phyloP scores from a whole-genome alignment of 306 rosid genomes.

The Cyamopsis tetragonoloba region DNA sequence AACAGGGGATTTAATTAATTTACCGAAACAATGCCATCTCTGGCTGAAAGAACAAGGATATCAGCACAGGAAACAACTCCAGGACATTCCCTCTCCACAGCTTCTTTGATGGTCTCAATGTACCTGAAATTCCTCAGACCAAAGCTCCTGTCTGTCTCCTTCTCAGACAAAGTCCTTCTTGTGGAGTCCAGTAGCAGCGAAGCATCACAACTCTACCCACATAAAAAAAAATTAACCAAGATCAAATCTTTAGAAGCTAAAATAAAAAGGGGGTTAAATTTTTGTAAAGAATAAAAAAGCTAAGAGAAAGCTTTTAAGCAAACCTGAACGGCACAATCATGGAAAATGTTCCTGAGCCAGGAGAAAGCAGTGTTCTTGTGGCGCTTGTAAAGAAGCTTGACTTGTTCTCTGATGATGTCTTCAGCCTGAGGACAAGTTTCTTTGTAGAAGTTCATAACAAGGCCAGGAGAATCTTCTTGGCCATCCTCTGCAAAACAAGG shows the following conservation, averaged over 20 bases:
- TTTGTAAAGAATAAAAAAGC: background rate
- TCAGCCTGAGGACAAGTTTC: constrained; percentile 97
- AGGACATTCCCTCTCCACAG: constrained; percentile 95
- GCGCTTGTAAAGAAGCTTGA: constrained; percentile 93
- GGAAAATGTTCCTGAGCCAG: constrained; percentile 97
- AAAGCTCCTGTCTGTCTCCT: constrained; percentile 93
- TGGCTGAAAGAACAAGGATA: constrained; percentile 84
- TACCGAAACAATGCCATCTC: constrained; percentile 91
- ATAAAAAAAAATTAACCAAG: background rate
- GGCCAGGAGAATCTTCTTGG: constrained; percentile 50
- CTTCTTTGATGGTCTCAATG: constrained; percentile 90
- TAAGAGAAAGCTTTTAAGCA: background rate
- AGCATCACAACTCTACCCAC: constrained; percentile 83
- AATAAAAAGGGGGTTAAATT: background rate
- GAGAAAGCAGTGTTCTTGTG: constrained; percentile 99
- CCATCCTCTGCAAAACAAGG: constrained; percentile 41
- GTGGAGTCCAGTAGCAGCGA: constrained; percentile 90
- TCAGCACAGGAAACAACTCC: constrained; percentile 95
- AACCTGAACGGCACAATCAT: constrained; percentile 96
- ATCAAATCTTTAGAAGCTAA: background rate
- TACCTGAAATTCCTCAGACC: constrained; percentile 96
- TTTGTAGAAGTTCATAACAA: constrained; percentile 75
- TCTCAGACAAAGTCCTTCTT: constrained; percentile 81
- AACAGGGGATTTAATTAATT: background rate
- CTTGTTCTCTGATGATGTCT: constrained; percentile 87